Evolutionary conservation across 345 rosid species (phyloP).

Genomic region (Zanthoxylum bungeanum): DNA sequence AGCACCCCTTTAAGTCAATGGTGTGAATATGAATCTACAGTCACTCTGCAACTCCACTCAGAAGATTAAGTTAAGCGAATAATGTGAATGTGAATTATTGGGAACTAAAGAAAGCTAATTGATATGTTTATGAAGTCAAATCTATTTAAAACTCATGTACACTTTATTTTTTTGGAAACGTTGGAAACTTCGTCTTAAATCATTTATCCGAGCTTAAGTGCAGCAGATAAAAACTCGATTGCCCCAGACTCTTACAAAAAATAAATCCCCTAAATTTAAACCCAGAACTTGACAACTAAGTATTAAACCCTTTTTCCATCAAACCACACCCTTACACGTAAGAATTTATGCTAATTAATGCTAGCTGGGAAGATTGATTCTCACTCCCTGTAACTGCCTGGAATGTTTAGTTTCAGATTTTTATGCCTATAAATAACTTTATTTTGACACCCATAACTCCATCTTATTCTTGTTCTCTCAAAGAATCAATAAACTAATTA

Average conservation of each 20-base stretch:
- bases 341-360: no score
- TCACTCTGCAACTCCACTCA: not conserved
- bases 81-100: not conserved
- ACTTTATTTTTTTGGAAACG: no score
- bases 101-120: not conserved
- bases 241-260: no score
- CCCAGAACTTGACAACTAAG: no score
- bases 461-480: not conserved
- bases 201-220: no score
- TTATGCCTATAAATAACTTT: not conserved
- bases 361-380: conserved; percentile 14
- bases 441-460: not conserved
- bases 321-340: no score
- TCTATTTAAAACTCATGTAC: no score
- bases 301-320: no score
- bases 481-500: not conserved
- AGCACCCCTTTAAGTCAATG: conserved; percentile 5
- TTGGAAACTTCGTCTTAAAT: no score
- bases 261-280: no score
- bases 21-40: not conserved
- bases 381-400: not conserved
- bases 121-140: not conserved
- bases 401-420: not conserved
- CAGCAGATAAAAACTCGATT: no score
- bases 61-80: not conserved